Conservation (phyloP, 1,284 basidiomycete genomes). For the Tilletia caries region DNA sequence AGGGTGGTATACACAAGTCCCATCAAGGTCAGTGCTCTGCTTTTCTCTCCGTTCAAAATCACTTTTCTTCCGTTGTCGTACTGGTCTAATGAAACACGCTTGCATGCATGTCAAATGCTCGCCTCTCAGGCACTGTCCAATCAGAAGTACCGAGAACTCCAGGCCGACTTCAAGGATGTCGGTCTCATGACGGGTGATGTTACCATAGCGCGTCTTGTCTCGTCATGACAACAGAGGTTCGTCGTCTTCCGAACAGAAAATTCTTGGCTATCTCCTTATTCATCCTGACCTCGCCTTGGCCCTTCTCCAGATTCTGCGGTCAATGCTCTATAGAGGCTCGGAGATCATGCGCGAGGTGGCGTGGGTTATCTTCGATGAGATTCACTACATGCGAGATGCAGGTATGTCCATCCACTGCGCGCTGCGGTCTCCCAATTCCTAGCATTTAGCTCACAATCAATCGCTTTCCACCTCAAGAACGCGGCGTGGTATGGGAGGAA, state of each 20-base stretch:
- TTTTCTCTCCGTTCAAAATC: background rate
- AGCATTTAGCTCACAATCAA: too few species aligned
- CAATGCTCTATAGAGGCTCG: slow-evolving; percentile 97
- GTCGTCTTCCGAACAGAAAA: too few species aligned
- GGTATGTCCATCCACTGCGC: slow-evolving; percentile 43
- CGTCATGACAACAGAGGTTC: slow-evolving; percentile 97
- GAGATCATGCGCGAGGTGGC: slow-evolving; percentile 99
- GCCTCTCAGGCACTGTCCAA: slow-evolving; percentile 69
- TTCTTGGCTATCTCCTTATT: too few species aligned
- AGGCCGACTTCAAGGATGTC: slow-evolving; percentile 93
- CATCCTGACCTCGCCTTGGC: background rate
- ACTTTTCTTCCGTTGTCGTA: background rate
- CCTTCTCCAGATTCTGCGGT: slow-evolving; percentile 77
- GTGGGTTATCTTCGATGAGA: slow-evolving; percentile 99
- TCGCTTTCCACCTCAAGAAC: slow-evolving; percentile 45
- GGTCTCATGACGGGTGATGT: slow-evolving; percentile 99
- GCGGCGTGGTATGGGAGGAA: slow-evolving; percentile 66
- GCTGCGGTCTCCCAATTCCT: too few species aligned
- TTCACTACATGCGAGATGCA: slow-evolving; percentile 99
- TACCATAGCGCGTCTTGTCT: slow-evolving; percentile 96
- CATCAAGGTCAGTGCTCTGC: slow-evolving; percentile 76
- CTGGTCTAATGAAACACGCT: background rate
- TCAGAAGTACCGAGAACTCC: slow-evolving; percentile 97
- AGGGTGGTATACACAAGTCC: slow-evolving; percentile 98
- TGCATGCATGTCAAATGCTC: too few species aligned